Evolutionary conservation across 208 protist genomes (phyloP), one percentile per base, ranked within the genome.

Genomic region (Phytomonas sp.): DNA sequence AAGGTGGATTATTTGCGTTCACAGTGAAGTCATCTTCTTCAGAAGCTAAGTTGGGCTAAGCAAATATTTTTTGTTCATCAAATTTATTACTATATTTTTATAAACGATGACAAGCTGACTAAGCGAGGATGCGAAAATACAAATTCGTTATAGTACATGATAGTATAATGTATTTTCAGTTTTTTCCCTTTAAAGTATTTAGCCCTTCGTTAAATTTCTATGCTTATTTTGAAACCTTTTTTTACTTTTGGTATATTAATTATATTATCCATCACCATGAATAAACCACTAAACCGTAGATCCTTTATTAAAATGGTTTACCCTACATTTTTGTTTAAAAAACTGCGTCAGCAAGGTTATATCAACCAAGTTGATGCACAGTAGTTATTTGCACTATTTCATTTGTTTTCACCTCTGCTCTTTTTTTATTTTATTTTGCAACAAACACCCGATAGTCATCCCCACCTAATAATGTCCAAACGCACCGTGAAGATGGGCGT

Each of bases 401-500:
- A 37, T 69, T 61, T 74, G 49, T 64, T 62, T 70, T 49, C 49
- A 49, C 32, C 69, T 31, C 49, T 29, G 16, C 29, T 66, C 16
- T 33, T 65, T 4, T 31, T 19, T 66, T 37, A 26, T 70, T 29
- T 31, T 65, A 4, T 26, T 66, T 60, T 65, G 8, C 12, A 65
- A 45, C 36, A 56, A 49, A 5, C 23, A 37, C 33, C 4, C 23
- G 23, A 45, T 65, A 65, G 33, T 37, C 61, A 65, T 65, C 36
- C 7, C 36, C 71, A 69, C 29, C 23, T 2, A 71, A 61, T 67
- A 63, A 97, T 97, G 98, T 81, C 94, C 64, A 99, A 99, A 85
- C 96, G 97, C 72, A 99, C 98, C 26, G 97, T 98, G 70, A 99
- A 99, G 94, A 98, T 99, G 88, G 98, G 98, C 79, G 94, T 99